A percentile compares a stretch with the other conserved stretches of the same genome.
Conservation (phyloP, 2,329 filamentous ascomycete genomes). For the Beauveria rudraprayagi region DNA sequence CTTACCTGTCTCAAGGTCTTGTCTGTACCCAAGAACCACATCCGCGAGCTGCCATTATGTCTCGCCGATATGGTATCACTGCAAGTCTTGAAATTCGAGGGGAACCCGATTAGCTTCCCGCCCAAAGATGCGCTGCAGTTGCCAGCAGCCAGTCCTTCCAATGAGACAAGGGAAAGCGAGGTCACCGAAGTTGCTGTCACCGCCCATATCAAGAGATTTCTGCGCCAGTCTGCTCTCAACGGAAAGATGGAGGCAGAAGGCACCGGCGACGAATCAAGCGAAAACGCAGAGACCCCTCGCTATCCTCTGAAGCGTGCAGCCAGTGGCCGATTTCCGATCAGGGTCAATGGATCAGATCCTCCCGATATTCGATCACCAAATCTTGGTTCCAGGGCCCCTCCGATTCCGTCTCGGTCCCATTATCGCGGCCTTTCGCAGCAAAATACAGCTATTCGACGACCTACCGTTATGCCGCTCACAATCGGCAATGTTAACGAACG, state of each 20-base stretch:
- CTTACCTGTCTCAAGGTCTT: conserved; percentile 83
- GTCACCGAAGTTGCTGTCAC: conserved; percentile 54
- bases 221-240: conserved; percentile 45
- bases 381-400: conserved; percentile 54
- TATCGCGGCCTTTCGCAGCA: conserved; percentile 68
- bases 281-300: conserved; percentile 73
- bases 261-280: conserved; percentile 56
- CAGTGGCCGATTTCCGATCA: conserved; percentile 60
- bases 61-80: conserved; percentile 85
- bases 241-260: conserved; percentile 48
- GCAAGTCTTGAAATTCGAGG: conserved; percentile 81
- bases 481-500: conserved; percentile 64
- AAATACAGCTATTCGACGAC: conserved; percentile 55
- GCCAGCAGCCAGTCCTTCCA: conserved; percentile 45
- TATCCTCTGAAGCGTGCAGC: conserved; percentile 55
- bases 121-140: conserved; percentile 60
- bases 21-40: conserved; percentile 77
- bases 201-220: conserved; percentile 52
- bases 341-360: conserved; percentile 65
- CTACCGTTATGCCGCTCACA: conserved; percentile 62
- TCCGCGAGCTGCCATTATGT: conserved; percentile 74
- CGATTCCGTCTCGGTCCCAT: conserved; percentile 69
- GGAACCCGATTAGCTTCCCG: conserved; percentile 77
- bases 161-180: conserved; percentile 53
- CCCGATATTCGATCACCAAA: conserved; percentile 61